Conservation (phyloP, 2,329 filamentous ascomycete genomes). For the Cadophora sp. region DNA sequence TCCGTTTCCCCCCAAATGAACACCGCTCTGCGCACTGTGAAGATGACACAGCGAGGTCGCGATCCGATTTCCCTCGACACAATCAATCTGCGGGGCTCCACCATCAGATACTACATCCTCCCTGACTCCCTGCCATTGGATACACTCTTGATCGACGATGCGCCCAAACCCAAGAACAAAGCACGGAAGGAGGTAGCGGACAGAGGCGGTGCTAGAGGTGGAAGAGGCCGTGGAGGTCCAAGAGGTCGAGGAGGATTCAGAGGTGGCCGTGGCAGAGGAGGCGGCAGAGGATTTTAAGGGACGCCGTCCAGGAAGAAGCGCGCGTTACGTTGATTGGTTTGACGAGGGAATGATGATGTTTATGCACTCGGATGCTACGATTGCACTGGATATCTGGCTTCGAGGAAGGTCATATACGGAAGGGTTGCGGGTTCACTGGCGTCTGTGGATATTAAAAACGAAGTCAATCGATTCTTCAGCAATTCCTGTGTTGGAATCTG, state of each 20-base stretch:
- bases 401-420: conserved; percentile 16
- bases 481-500: not conserved
- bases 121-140: conserved; percentile 95
- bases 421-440: conserved; percentile 30
- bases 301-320: not conserved
- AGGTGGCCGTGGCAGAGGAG: conserved; percentile 55
- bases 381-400: not conserved
- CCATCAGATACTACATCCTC: conserved; percentile 95
- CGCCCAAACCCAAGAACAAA: conserved; percentile 99
- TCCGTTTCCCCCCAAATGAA: conserved; percentile 99
- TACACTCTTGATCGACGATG: conserved; percentile 93
- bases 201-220: conserved; percentile 53
- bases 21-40: conserved; percentile 91
- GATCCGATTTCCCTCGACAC: conserved; percentile 89
- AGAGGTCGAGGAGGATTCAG: conserved; percentile 56
- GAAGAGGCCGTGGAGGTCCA: conserved; percentile 53
- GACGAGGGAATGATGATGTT: not conserved
- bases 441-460: conserved; percentile 35
- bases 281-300: conserved; percentile 48
- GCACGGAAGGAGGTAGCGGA: conserved; percentile 85
- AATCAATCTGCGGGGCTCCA: conserved; percentile 96
- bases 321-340: conserved; percentile 1
- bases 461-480: conserved; percentile 14
- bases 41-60: conserved; percentile 91
- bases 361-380: conserved; percentile 3